Conservation (phyloP, 371 early-diverging fungal species). For the Gilbertella persicaria region DNA sequence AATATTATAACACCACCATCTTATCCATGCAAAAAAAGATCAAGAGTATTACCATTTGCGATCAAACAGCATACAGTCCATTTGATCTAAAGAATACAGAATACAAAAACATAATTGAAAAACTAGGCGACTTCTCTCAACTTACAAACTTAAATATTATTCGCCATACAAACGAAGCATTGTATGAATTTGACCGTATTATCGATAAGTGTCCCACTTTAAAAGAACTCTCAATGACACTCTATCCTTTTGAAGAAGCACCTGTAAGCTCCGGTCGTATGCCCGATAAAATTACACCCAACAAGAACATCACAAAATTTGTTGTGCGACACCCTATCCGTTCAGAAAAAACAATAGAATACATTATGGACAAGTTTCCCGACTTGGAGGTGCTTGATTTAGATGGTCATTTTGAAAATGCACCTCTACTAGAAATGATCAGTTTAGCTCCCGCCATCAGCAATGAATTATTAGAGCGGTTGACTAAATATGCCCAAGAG, state of each 20-base stretch:
- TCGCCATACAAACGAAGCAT: not conserved
- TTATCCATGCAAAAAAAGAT: not conserved
- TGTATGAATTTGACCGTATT: not conserved
- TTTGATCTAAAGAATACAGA: not conserved
- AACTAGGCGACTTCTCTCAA: not conserved
- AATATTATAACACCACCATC: not conserved
- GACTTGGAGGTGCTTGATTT: not conserved
- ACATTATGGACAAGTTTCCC: not conserved
- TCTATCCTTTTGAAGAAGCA: not conserved
- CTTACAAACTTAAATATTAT: not conserved
- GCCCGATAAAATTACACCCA: not conserved
- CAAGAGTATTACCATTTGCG: not conserved
- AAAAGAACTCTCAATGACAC: not conserved
- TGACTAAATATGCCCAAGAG: not conserved
- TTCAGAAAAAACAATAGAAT: not conserved
- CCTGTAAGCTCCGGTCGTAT: not conserved
- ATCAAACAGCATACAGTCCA: not conserved
- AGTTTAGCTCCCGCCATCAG: not conserved
- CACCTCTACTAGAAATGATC: not conserved
- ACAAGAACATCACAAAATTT: not conserved
- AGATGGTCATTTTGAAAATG: not conserved
- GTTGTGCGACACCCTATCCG: not conserved
- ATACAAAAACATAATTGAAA: not conserved
- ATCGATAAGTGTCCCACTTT: not conserved
- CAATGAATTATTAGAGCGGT: not conserved